Conservation (phyloP, 345 rosid species). For the Combretum micranthum region DNA sequence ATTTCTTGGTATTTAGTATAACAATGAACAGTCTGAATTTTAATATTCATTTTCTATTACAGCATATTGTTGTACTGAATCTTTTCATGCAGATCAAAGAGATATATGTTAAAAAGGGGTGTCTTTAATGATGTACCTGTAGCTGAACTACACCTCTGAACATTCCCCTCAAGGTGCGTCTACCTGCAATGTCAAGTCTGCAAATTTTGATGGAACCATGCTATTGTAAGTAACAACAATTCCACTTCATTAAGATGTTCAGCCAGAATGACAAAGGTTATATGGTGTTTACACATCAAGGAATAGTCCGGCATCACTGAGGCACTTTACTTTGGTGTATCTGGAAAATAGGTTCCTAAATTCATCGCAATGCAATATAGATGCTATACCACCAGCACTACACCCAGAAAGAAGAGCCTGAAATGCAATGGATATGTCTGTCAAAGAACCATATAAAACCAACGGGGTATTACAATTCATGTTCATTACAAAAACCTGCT, state of each 20-base stretch:
- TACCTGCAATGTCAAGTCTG: slow-evolving; percentile 43
- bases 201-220: slow-evolving; percentile 3
- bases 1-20: no score
- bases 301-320: slow-evolving; percentile 53
- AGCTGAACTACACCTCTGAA: slow-evolving; percentile 34
- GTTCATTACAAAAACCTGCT: slow-evolving; percentile 22
- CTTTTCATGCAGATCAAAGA: neutral
- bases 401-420: slow-evolving; percentile 66
- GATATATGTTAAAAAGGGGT: neutral
- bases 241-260: neutral
- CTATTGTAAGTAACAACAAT: neutral
- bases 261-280: neutral
- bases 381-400: slow-evolving; percentile 49
- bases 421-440: neutral
- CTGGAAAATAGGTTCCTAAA: slow-evolving; percentile 33
- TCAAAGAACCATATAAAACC: neutral
- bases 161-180: slow-evolving; percentile 34
- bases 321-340: slow-evolving; percentile 44
- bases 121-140: slow-evolving; percentile 23
- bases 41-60: no score
- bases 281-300: slow-evolving; percentile 37
- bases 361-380: slow-evolving; percentile 46
- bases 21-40: no score
- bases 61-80: no score
- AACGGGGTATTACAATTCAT: neutral